phyloP scores from a whole-genome alignment of 306 rosid genomes.

The Quercus parvula region DNA sequence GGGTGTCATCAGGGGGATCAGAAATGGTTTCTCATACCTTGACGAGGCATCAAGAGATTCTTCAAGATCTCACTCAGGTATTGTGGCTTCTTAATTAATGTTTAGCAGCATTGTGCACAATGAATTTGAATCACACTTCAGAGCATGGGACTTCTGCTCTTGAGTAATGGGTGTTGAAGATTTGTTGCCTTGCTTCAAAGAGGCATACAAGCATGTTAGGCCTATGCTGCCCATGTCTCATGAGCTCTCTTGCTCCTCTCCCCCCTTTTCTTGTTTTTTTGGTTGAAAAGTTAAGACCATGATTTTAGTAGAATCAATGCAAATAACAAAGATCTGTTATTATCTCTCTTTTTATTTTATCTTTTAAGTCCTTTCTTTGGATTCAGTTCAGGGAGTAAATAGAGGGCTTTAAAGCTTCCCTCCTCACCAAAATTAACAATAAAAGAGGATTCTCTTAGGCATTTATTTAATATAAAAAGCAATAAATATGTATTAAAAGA shows the following conservation, averaged over 20 bases:
- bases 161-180: not conserved
- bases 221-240: not conserved
- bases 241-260: not conserved
- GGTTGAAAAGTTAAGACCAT: not conserved
- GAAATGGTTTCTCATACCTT: constrained; percentile 99
- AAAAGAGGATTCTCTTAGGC: not conserved
- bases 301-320: not conserved
- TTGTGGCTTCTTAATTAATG: constrained; percentile 10
- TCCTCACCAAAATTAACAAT: not conserved
- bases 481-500: no score
- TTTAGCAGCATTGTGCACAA: not conserved
- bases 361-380: not conserved
- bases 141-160: not conserved
- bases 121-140: not conserved
- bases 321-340: no score
- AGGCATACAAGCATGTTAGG: constrained; percentile 11
- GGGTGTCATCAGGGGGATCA: constrained; percentile 94
- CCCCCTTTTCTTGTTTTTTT: not conserved
- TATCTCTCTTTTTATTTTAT: not conserved
- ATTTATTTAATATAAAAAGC: not conserved
- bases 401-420: not conserved
- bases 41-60: constrained; percentile 97
- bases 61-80: constrained; percentile 98
- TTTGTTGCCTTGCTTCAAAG: constrained; percentile 10
- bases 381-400: not conserved